Percentiles rank a stretch among this genome's conserved stretches.
phyloP scores from a whole-genome alignment of 2,329 filamentous ascomycete species.

The Talaromyces islandicus region DNA sequence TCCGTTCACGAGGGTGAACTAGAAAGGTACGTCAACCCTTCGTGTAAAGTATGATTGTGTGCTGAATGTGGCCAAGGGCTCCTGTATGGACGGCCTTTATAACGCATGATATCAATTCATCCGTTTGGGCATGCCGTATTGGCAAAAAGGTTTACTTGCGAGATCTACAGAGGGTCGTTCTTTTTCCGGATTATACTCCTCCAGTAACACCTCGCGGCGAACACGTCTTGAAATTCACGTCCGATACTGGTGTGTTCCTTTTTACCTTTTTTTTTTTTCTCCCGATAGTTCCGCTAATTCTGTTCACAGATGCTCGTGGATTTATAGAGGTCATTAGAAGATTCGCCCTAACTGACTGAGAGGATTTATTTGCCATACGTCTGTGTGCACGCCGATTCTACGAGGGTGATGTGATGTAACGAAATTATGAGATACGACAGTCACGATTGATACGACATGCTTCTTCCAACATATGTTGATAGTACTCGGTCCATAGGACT shows the following conservation, averaged over 20 bases:
- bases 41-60: background rate
- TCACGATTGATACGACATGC: background rate
- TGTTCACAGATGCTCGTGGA: slow-evolving; percentile 29
- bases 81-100: slow-evolving; percentile 59
- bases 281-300: background rate
- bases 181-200: slow-evolving; percentile 46
- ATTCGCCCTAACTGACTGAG: slow-evolving; percentile 14
- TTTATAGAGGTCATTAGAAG: slow-evolving; percentile 31
- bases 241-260: slow-evolving; percentile 22
- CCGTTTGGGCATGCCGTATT: slow-evolving; percentile 43
- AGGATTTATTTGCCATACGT: background rate
- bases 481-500: background rate
- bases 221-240: slow-evolving; percentile 35
- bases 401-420: background rate
- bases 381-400: background rate
- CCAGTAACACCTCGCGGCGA: slow-evolving; percentile 29
- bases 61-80: slow-evolving; percentile 27
- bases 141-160: slow-evolving; percentile 43
- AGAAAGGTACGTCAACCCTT: slow-evolving; percentile 33
- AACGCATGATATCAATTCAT: slow-evolving; percentile 41
- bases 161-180: slow-evolving; percentile 49
- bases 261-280: background rate
- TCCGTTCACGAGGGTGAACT: slow-evolving; percentile 48
- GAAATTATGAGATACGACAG: background rate
- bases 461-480: background rate